These are phyloP conservation scores for Ocimum tenuiflorum DNA, from an alignment of 257 asterid genomes.

Conservation along the genomic window DNA sequence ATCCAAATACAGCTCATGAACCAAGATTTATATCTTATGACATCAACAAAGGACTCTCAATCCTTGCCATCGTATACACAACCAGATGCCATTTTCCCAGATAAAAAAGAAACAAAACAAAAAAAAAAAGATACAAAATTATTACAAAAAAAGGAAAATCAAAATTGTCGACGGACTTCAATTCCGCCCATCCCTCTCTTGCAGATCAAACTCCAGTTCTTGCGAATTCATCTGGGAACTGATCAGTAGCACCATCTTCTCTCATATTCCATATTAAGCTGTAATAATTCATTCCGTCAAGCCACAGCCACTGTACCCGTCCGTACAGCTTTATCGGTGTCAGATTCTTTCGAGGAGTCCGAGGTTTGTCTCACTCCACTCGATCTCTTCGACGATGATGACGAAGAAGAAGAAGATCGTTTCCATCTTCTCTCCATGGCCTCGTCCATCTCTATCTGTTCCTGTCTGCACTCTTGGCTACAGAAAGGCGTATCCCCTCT, in stretches of 20 bases:
- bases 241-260: neutral
- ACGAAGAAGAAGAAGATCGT: slow-evolving; percentile 24
- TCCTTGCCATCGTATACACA: slow-evolving; percentile 20
- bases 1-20: no score
- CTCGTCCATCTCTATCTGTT: slow-evolving; percentile 90
- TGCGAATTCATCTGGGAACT: neutral
- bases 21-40: slow-evolving; percentile 8
- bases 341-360: slow-evolving; percentile 48
- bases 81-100: slow-evolving; percentile 14
- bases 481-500: slow-evolving; percentile 93
- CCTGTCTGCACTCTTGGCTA: slow-evolving; percentile 89
- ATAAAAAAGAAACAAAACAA: neutral
- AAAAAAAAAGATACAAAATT: neutral
- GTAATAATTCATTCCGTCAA: slow-evolving; percentile 5
- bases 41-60: slow-evolving; percentile 17
- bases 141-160: slow-evolving; percentile 3
- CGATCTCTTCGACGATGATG: slow-evolving; percentile 41
- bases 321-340: slow-evolving; percentile 47
- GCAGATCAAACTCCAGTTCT: slow-evolving; percentile 21
- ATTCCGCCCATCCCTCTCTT: neutral
- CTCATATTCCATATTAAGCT: no score
- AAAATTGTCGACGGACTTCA: slow-evolving; percentile 36
- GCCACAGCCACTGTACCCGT: slow-evolving; percentile 73
- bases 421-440: slow-evolving; percentile 60
- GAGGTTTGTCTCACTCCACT: slow-evolving; percentile 24